Conservation (phyloP, 768 basidiomycete species). For the Tylopilus vinaceipallidus region DNA sequence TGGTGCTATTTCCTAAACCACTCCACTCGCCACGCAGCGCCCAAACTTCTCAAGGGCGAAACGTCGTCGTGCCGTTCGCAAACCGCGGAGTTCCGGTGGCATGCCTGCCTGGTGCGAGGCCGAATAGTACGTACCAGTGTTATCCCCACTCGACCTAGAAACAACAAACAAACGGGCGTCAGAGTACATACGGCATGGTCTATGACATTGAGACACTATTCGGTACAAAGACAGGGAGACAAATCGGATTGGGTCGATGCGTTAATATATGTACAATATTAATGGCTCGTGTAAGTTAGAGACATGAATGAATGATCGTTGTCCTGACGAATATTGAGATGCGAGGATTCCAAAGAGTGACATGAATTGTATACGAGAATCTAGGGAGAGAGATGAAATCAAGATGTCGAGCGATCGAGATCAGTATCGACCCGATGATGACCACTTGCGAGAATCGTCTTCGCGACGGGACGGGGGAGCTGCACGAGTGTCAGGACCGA, state of each 20-base stretch:
- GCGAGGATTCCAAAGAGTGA: slow-evolving; percentile 33
- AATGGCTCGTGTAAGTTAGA: slow-evolving; percentile 36
- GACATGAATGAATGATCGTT: slow-evolving; percentile 36
- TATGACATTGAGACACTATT: slow-evolving; percentile 23
- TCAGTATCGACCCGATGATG: slow-evolving; percentile 44
- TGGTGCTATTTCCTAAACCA: slow-evolving; percentile 11
- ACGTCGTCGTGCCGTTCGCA: not conserved
- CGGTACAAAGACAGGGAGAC: slow-evolving; percentile 24
- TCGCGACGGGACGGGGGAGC: slow-evolving; percentile 41
- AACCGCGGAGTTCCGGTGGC: slow-evolving; percentile 33
- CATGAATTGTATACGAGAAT: slow-evolving; percentile 34
- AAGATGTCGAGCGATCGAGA: slow-evolving; percentile 34
- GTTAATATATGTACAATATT: slow-evolving; percentile 38
- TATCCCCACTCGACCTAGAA: slow-evolving; percentile 22
- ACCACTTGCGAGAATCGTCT: slow-evolving; percentile 50
- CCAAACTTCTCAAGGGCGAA: slow-evolving; percentile 4
- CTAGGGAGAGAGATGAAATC: slow-evolving; percentile 34
- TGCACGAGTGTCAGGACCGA: slow-evolving; percentile 29
- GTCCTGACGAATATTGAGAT: slow-evolving; percentile 34
- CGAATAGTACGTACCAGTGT: slow-evolving; percentile 13
- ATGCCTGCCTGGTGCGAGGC: slow-evolving; percentile 3
- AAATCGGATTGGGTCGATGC: slow-evolving; percentile 28
- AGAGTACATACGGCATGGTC: slow-evolving; percentile 30
- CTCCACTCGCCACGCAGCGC: too few species aligned
- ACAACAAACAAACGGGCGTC: slow-evolving; percentile 11